These are phyloP conservation scores for Lactarius quietus DNA, from an alignment of 768 basidiomycete genomes.

Conservation along the genomic window DNA sequence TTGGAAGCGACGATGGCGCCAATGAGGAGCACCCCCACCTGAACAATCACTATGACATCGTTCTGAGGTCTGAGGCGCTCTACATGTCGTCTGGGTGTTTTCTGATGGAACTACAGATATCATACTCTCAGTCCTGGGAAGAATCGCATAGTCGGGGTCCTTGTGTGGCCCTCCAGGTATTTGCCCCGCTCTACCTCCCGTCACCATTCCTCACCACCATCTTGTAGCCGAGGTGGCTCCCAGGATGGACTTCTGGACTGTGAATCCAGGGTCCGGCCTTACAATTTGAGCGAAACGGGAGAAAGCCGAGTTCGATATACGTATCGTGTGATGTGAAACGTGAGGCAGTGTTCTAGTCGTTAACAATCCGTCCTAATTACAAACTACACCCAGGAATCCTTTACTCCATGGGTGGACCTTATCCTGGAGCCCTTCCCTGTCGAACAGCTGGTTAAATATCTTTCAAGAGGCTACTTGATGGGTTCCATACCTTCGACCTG, in stretches of 20 bases:
- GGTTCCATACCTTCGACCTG: constrained; percentile 93
- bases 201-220: neutral
- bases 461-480: constrained; percentile 78
- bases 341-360: constrained; percentile 36
- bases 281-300: constrained; percentile 58
- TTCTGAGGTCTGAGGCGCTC: constrained; percentile 51
- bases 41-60: constrained; percentile 92
- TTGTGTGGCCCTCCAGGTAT: constrained; percentile 71
- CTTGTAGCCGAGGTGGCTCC: constrained; percentile 57
- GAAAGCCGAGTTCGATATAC: constrained; percentile 74
- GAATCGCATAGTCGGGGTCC: constrained; percentile 88
- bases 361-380: constrained; percentile 2
- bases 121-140: constrained; percentile 65
- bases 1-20: constrained; percentile 67
- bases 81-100: neutral
- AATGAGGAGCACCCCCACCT: constrained; percentile 61
- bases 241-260: constrained; percentile 54
- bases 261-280: constrained; percentile 42
- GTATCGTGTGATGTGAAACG: constrained; percentile 85
- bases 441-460: neutral
- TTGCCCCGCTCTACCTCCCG: neutral
- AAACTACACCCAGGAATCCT: constrained; percentile 58
- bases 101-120: constrained; percentile 50
- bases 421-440: neutral
- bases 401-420: constrained; percentile 69